These are phyloP conservation scores for Antitrichia curtipendula DNA, from an alignment of 225 moss, liverwort and hornwort species.

Conservation along the genomic window DNA sequence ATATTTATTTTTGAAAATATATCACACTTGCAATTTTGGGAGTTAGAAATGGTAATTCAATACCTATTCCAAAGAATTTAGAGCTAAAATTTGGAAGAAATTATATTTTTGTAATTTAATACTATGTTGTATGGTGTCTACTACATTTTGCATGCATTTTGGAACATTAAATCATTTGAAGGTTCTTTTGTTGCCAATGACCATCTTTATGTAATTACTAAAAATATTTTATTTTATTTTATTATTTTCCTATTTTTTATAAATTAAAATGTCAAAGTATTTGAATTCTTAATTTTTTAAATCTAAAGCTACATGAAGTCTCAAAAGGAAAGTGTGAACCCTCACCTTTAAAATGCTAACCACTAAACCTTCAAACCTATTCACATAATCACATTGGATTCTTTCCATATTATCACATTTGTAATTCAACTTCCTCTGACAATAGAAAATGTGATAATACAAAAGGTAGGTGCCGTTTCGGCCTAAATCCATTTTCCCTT, in stretches of 20 bases:
- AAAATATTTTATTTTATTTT: neutral
- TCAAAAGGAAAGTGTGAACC: neutral
- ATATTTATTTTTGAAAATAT: neutral
- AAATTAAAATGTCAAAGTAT: rapidly evolving
- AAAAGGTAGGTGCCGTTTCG: neutral
- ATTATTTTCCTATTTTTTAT: neutral
- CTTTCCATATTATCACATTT: neutral
- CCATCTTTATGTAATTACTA: no score
- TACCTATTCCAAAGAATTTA: neutral
- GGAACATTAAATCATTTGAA: neutral
- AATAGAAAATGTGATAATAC: neutral
- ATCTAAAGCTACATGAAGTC: neutral
- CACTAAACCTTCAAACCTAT: neutral
- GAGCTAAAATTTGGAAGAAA: rapidly evolving
- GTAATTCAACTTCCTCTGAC: neutral
- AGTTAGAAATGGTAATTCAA: neutral
- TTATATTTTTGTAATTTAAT: neutral
- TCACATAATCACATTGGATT: neutral
- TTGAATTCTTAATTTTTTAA: neutral
- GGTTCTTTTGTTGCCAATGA: neutral
- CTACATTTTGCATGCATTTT: neutral
- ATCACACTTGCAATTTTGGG: rapidly evolving
- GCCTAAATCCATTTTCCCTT: neutral
- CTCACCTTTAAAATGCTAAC: neutral
- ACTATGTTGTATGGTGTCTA: rapidly evolving